Base-by-base conservation (phyloP, 2,329 filamentous ascomycete genomes). In the Fusarium torulosum region DNA sequence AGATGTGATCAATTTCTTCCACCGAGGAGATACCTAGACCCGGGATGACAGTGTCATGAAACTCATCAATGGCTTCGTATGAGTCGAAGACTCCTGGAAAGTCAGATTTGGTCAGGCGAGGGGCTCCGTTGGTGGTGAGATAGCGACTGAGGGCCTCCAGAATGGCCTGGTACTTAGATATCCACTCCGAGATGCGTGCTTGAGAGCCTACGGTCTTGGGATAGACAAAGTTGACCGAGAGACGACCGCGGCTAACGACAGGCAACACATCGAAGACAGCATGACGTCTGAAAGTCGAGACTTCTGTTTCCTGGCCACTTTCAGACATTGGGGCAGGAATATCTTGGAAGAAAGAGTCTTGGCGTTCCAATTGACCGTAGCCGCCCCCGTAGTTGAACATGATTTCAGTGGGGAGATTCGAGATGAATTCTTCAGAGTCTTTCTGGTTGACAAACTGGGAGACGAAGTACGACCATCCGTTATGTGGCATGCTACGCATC, bases 251-350 rank as follows among this genome's bases (percentile, higher is more conserved):
- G 14, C 40, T 45, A 7, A 53, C 51, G 15, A 38, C 23, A 45
- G 53, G 35, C 9, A 56, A 19, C 9, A 56, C 44, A 9, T 56
- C 44, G 33, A 56, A 56, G 14, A 56, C 10, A n/a, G 53, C 53
- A 27, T 56, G 53, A 6, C 53, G 44, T 10, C 38, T 43, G 25
- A 56, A 56, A 3, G n/a, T n/a, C n/a, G n/a, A n/a, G n/a, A n/a
- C n/a, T n/a, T n/a, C n/a, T n/a, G n/a, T n/a, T n/a, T n/a, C n/a
- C n/a, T n/a, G n/a, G n/a, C n/a, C n/a, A n/a, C n/a, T n/a, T n/a
- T n/a, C n/a, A n/a, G n/a, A n/a, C n/a, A n/a, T n/a, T 7, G 42
- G 6, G 45, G 40, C 2, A n/a, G 23, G 4, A 1, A 51, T 37
- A 7, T 27, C 10, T n/a, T 50, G 21, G 31, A 58, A 58, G 6